Conservation (phyloP, 306 rosid species). For the Luffa acutangula region DNA sequence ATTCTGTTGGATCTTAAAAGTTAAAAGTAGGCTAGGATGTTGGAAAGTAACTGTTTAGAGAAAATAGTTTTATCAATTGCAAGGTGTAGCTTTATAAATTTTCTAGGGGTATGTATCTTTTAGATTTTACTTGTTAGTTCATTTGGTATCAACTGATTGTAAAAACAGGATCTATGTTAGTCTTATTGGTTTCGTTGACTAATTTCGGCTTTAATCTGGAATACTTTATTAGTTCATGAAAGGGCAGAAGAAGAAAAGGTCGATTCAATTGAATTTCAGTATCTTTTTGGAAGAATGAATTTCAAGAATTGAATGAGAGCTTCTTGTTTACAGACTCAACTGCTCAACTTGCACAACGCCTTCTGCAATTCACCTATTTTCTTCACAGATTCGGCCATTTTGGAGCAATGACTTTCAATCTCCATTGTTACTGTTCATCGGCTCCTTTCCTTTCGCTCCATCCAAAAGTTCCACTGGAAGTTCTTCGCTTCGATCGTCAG, state of each 20-base stretch:
- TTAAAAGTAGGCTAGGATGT: background rate
- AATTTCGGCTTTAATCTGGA: background rate
- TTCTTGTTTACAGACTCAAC: background rate
- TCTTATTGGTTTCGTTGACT: background rate
- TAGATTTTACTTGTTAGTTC: background rate
- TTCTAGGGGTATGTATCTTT: background rate
- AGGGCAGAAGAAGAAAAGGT: background rate
- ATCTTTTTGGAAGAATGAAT: background rate
- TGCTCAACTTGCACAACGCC: background rate
- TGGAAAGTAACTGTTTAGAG: background rate
- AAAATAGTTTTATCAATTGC: background rate
- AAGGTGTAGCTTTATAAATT: background rate
- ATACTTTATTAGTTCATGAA: background rate
- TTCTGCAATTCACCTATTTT: background rate
- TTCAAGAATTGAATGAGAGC: background rate
- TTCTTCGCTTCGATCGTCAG: constrained; percentile 13
- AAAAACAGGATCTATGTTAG: no score
- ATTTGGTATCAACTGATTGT: background rate
- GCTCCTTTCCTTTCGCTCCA: constrained; percentile 13
- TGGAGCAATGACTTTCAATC: constrained; percentile 22
- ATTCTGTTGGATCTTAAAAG: background rate
- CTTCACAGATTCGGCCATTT: background rate
- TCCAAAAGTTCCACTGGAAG: background rate
- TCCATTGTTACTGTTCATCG: constrained; percentile 16
- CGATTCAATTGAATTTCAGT: background rate